Evolutionary conservation across 2,329 filamentous ascomycete genomes (phyloP), one percentile per base, ranked within the genome.

Genomic region (Coniochaeta pulveracea): DNA sequence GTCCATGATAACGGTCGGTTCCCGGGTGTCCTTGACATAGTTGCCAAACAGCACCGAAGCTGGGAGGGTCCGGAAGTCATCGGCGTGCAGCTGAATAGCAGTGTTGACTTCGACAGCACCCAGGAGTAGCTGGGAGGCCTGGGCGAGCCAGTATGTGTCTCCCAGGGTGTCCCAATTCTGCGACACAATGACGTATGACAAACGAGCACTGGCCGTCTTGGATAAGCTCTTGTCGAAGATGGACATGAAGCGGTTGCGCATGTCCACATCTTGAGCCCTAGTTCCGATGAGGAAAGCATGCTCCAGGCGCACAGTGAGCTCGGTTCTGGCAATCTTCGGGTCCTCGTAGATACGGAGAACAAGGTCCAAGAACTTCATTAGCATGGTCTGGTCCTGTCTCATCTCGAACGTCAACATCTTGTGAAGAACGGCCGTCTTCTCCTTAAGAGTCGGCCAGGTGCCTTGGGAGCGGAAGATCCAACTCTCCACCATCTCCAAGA

Each of bases 271-370:
- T 45, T 88, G 80, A 3, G 89, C 89, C 46, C 93, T 67, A 0
- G 89, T 93, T 18, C 93, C 91, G 32, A 98, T 91, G 42, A 99
- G 69, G 68, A 98, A 99, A 5, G 91, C 91, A 56, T 96, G 89
- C 60, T 99, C 91, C 72, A 99, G 82, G 4, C 93, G 77, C 8
- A 99, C 93, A 0, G 91, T 96, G 34, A 99, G 69, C 57, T 99
- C 91, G 0, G 89, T 95, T 19, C 88, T 74, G 1, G 88, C 86
- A 41, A 98, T 91, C 58, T 93, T 94, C 1, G 86, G 85, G 48
- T 98, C 91, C 50, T 98, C 93, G 52, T 99, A 99, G 38, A 99
- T 95, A 31, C 88, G 79, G 45, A 98, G 93, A 17, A 99, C 91
- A 17, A 99, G 74, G 43, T 96, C 84, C 37, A 98, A 66, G 61